Conservation (phyloP, 306 rosid genomes). For the Clitoria ternatea region DNA sequence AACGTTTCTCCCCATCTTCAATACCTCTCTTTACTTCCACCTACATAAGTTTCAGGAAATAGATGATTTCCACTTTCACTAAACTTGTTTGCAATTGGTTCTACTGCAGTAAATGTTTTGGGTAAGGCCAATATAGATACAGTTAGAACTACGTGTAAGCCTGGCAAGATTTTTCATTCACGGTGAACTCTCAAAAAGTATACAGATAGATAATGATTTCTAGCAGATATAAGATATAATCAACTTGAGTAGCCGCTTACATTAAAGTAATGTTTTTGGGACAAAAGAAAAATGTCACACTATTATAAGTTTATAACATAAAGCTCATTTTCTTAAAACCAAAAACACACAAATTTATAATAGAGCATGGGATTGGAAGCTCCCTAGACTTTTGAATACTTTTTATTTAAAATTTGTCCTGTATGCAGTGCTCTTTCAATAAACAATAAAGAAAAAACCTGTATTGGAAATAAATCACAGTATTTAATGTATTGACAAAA, state of each 20-base stretch:
- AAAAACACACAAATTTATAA: background rate
- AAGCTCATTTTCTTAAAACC: slow-evolving; percentile 18
- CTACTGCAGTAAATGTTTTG: slow-evolving; percentile 1
- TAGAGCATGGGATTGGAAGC: background rate
- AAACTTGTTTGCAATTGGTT: background rate
- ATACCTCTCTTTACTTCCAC: slow-evolving; percentile 74
- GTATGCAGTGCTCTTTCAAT: background rate
- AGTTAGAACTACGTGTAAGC: background rate
- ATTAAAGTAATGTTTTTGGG: background rate
- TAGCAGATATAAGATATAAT: background rate
- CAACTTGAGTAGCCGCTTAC: background rate
- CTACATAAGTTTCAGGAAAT: slow-evolving; percentile 41
- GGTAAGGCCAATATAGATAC: background rate
- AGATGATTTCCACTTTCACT: slow-evolving; percentile 12
- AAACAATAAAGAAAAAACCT: background rate
- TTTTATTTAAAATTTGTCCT: too few relatives aligned
- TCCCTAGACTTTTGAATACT: background rate
- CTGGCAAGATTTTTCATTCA: background rate
- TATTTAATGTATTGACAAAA: background rate
- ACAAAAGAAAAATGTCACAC: background rate
- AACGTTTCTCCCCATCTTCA: slow-evolving; percentile 88
- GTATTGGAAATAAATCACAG: background rate
- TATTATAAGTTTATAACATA: slow-evolving; percentile 10
- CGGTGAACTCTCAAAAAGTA: background rate
- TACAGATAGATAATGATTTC: background rate